phyloP scores from a whole-genome alignment of 2,329 filamentous ascomycete species.

The Triangularia setosa region DNA sequence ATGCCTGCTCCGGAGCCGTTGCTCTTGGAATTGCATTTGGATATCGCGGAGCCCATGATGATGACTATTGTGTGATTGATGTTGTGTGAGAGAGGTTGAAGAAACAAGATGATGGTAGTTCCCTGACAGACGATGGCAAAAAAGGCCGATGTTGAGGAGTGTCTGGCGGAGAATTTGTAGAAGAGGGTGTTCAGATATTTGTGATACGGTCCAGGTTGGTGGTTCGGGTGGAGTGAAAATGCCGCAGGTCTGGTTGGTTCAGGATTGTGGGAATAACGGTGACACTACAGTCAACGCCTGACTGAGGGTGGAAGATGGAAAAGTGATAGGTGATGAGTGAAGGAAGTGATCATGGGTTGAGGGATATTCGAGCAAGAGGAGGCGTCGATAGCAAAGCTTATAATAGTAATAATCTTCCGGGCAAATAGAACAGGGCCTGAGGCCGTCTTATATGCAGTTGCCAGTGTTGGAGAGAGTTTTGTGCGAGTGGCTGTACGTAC shows the following conservation, averaged over 20 bases:
- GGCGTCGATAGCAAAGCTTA: background rate
- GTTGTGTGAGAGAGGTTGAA: background rate
- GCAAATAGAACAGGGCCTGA: background rate
- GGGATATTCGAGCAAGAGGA: background rate
- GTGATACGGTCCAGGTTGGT: conserved; percentile 1
- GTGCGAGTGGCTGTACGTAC: background rate
- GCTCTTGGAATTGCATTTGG: conserved; percentile 13
- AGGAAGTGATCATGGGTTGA: background rate
- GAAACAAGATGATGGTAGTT: background rate
- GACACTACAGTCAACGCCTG: background rate
- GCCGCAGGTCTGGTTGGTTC: conserved; percentile 9
- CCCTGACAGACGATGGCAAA: background rate
- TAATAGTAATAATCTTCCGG: background rate
- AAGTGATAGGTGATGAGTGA: background rate
- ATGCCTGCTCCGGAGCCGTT: background rate
- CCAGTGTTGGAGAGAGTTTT: background rate
- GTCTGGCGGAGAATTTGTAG: background rate
- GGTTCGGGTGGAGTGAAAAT: conserved; percentile 4
- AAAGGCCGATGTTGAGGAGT: background rate
- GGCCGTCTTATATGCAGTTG: background rate
- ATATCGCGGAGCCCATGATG: conserved; percentile 18
- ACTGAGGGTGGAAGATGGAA: background rate
- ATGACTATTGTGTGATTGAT: background rate
- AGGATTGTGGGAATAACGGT: background rate
- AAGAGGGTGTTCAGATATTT: conserved; percentile 4